Evolutionary conservation across 371 early-diverging fungal species (phyloP), one percentile per base, ranked within the genome.

Genomic region (Mucor plumbeus): DNA sequence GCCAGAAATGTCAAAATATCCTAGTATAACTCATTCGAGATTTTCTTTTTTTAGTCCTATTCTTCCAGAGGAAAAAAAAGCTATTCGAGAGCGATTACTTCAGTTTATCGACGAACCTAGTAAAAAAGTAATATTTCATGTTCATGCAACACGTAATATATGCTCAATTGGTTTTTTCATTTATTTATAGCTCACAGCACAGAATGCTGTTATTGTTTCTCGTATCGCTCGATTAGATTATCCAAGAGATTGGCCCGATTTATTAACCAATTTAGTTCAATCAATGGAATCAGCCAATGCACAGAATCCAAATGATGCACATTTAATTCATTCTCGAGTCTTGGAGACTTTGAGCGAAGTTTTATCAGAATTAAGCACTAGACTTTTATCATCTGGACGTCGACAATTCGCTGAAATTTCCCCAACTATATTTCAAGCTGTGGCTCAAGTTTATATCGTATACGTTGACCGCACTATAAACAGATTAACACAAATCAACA

Each of bases 181-280:
- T 44, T 40, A 19, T 21, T 19, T 59, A 13, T 35, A 92, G 91
- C 82, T 94, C n/a, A 87, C 90, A 35, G 78, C 85, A 10, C 91
- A 90, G 54, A 91, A 90, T 71, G 88, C 91, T n/a, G 87, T 93
- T 1, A 79, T 90, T 59, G 84, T 87, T 5, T 78, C 94, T 44
- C 90, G 92, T 68, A 91, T 95, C 67, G 92, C 94, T 11, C 77
- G 94, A 47, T 57, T 90, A 38, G 95, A 95, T 76, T 94, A 82
- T 74, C 95, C 95, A 11, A 72, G 81, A 66, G 91, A 94, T 67
- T 95, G 95, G 93, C 93, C 93, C 0, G 89, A 92, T 57, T 72
- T 93, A 48, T 65, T 93, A 61, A 77, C 87, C 19, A 77, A 73
- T 11, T 73, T 95, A 1, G 67, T 93, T 33, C 82, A 80, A 8